Percentiles rank a stretch among this genome's conserved stretches.
These are phyloP conservation scores for Colletotrichum magnum DNA, from an alignment of 2,329 filamentous ascomycete genomes.

Conservation along the genomic window DNA sequence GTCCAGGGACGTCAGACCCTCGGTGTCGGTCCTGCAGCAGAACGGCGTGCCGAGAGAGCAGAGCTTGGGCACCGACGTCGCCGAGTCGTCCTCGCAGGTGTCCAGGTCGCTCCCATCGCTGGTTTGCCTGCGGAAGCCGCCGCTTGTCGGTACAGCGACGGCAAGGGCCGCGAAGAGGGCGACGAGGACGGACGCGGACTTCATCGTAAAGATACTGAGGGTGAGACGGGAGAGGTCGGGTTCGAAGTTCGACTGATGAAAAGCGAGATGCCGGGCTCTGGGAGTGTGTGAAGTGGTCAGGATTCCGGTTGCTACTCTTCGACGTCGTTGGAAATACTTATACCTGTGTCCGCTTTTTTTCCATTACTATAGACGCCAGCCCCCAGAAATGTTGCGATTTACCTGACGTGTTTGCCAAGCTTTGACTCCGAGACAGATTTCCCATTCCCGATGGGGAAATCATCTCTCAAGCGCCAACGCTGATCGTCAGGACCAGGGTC, in stretches of 20 bases:
- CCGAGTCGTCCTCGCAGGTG: slow-evolving; percentile 2
- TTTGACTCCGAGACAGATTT: no score
- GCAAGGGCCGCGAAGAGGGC: slow-evolving; percentile 5
- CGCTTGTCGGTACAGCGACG: slow-evolving; percentile 12
- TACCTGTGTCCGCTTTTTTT: no score
- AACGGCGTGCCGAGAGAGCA: not conserved
- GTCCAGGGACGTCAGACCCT: not conserved
- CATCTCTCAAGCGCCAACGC: no score
- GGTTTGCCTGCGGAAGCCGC: slow-evolving; percentile 2
- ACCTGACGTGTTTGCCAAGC: no score
- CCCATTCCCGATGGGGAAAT: no score
- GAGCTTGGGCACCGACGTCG: not conserved
- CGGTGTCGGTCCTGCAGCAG: slow-evolving; percentile 2
- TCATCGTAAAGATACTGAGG: slow-evolving; percentile 22
- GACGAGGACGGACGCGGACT: not conserved
- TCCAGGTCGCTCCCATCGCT: not conserved
- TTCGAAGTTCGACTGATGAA: not conserved
- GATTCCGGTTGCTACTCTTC: no score
- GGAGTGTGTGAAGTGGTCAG: no score
- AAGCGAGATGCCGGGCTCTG: no score
- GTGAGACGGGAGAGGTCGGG: not conserved
- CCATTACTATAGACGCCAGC: no score
- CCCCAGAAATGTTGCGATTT: no score
- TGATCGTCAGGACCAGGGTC: no score
- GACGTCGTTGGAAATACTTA: no score